A percentile compares a stretch with the other conserved stretches of the same genome.
Conservation (phyloP, 148 eudicot species). For the Chenopodium formosanum region DNA sequence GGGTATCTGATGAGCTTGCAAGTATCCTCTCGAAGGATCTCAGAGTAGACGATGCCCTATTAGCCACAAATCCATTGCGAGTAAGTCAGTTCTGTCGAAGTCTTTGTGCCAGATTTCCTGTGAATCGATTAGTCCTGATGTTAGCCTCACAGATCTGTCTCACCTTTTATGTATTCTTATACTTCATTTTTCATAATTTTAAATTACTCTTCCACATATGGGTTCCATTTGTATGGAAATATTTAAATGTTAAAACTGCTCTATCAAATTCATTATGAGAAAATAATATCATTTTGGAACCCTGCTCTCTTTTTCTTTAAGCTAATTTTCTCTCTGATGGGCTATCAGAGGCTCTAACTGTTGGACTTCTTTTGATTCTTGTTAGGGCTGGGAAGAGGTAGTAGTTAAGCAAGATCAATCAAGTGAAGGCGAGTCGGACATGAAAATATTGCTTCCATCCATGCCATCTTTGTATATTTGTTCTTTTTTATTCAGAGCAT, state of each 20-base stretch:
- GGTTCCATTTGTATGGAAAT: background rate
- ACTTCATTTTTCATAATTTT: background rate
- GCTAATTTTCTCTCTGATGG: background rate
- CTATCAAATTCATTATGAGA: background rate
- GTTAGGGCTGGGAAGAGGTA: conserved; percentile 97
- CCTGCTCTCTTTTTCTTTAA: background rate
- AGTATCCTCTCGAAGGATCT: conserved; percentile 51
- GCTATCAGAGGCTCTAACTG: background rate
- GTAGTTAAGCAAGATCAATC: conserved; percentile 80
- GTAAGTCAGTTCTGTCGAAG: conserved; percentile 45
- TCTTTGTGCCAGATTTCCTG: background rate
- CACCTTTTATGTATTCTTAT: background rate
- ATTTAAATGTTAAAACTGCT: background rate
- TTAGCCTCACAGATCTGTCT: background rate
- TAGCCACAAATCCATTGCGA: conserved; percentile 57
- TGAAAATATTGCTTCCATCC: conserved; percentile 87
- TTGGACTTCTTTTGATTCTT: conserved; percentile 16
- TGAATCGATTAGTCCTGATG: background rate
- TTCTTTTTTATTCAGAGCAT: conserved; percentile 85
- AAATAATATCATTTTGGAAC: background rate
- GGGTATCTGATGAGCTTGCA: conserved; percentile 84
- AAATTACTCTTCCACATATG: background rate
- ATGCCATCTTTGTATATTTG: conserved; percentile 83
- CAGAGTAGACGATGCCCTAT: conserved; percentile 68
- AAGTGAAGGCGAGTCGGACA: conserved; percentile 64